phyloP scores from a whole-genome alignment of 257 asterid species.

The Solanum arcanum region DNA sequence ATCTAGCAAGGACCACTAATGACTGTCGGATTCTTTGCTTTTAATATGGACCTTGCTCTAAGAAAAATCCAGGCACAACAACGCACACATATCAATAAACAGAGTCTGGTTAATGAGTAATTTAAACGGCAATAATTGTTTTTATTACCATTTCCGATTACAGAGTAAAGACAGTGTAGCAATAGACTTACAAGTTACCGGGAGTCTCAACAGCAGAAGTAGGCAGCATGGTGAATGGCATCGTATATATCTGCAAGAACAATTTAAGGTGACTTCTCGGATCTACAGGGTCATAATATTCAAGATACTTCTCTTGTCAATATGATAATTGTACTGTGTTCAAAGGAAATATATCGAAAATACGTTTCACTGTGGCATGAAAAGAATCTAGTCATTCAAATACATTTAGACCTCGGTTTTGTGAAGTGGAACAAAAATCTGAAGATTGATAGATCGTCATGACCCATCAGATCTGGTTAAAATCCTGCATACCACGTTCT shows the following conservation, averaged over 20 bases:
- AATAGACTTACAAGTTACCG: conserved; percentile 55
- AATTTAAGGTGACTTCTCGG: not conserved
- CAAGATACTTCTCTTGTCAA: not conserved
- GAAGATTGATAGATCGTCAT: not conserved
- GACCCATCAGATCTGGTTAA: not conserved
- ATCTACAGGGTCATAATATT: not conserved
- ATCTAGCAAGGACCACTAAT: not conserved
- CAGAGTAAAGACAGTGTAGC: not conserved
- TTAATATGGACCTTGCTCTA: not conserved
- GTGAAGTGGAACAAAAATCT: not conserved
- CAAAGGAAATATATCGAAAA: not conserved
- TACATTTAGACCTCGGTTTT: not conserved
- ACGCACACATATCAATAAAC: not conserved
- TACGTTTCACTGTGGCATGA: not conserved
- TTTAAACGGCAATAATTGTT: not conserved
- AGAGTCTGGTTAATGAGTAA: not conserved
- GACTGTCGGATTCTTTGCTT: not conserved
- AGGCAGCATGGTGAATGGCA: conserved; percentile 65
- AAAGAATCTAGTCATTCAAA: not conserved
- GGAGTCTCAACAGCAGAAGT: conserved; percentile 68
- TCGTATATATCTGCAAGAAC: conserved; percentile 46
- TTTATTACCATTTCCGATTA: not conserved
- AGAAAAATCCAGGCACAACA: not conserved
- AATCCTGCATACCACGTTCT: not conserved
- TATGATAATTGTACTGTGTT: not conserved